Base-by-base conservation (phyloP, 192 early-diverging fungal species). In the Backusella tuberculispora region DNA sequence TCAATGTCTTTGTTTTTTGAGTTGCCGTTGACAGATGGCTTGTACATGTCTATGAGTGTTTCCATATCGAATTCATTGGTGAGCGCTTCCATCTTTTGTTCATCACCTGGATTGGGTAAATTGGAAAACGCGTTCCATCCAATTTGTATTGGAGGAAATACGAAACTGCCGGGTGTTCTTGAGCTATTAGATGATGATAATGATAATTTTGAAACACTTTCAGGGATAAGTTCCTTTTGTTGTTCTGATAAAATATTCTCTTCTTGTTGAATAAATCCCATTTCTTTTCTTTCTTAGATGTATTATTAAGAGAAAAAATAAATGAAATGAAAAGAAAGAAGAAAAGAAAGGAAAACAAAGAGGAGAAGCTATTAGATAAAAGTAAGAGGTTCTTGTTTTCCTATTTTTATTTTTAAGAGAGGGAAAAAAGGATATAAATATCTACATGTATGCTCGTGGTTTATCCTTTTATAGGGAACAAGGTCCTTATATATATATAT, bases 61-160 rank as follows among this genome's bases (percentile, higher is more conserved):
- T 70, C 74, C 8, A 56, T 29, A 17, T 40, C 74, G 14, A 75
- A 44, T 7, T 68, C 14, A 14, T 50, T 9, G 1, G 29, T 43
- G 13, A 71, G 69, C 4, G 40, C 15, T 13, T 29, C 44, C 12
- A 71, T 15, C 50, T 60, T 72, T 12, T 42, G 45, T n/a, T 79
- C 78, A 9, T 74, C 69, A 26, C 74, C 74, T 9, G 78, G 78
- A 42, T 79, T 71, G 19, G 78, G 78, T 13, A 77, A 29, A 10
- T 66, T 56, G 38, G 80, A 77, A 60, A 81, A 78, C 13, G 80
- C 41, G n/a, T 72, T 75, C 80, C 80, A 81, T 5, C 80, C 80
- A 38, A 81, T 24, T 15, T 24, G 26, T 42, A 45, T 15, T 34
- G 29, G 29, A 34, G 29, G 2, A 34, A 2, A 2, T 44, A 24